Conservation (phyloP, 2,329 filamentous ascomycete species). For the Periglandula ipomoeae region DNA sequence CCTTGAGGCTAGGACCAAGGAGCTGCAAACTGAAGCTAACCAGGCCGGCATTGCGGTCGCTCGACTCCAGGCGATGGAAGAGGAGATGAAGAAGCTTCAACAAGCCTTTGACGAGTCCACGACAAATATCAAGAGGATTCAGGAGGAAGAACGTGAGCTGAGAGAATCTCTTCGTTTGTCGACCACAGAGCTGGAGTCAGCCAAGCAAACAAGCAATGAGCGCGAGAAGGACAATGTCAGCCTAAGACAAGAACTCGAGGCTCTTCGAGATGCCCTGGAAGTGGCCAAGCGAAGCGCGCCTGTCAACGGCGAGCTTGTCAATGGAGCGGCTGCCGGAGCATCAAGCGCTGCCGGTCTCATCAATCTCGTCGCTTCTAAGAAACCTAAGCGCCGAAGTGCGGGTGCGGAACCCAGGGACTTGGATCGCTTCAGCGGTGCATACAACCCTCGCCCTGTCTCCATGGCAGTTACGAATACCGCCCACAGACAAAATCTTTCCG, state of each 20-base stretch:
- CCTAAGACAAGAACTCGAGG: conserved; percentile 77
- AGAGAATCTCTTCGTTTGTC: conserved; percentile 73
- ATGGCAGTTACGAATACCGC: conserved; percentile 72
- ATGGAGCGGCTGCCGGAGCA: conserved; percentile 31
- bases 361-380: conserved; percentile 95
- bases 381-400: conserved; percentile 88
- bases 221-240: conserved; percentile 80
- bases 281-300: conserved; percentile 71
- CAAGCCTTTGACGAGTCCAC: conserved; percentile 83
- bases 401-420: conserved; percentile 76
- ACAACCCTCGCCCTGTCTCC: conserved; percentile 90
- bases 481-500: conserved; percentile 62
- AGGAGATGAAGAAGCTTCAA: conserved; percentile 90
- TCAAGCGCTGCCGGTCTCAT: conserved; percentile 68
- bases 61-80: conserved; percentile 82
- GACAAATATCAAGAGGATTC: conserved; percentile 82
- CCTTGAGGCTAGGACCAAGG: conserved; percentile 81
- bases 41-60: conserved; percentile 94
- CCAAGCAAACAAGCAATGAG: conserved; percentile 63
- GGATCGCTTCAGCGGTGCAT: conserved; percentile 84
- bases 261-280: conserved; percentile 88
- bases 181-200: conserved; percentile 70
- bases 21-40: conserved; percentile 92
- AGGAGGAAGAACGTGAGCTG: conserved; percentile 84
- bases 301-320: conserved; percentile 52